Evolutionary conservation across 2,329 filamentous ascomycete species (phyloP).

Genomic region (Penicillium sp.): DNA sequence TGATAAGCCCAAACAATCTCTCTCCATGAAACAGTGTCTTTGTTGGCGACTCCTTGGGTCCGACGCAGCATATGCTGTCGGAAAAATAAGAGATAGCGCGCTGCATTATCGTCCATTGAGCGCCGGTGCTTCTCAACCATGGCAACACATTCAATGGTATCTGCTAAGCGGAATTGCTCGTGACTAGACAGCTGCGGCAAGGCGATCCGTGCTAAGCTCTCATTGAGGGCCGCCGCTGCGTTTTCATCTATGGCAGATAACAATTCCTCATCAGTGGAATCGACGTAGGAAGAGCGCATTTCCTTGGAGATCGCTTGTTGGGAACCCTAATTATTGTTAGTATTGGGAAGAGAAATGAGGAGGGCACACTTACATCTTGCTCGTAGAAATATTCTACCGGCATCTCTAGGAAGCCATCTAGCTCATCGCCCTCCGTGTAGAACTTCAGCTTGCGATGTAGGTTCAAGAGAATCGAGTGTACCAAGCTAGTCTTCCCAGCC

Average conservation of each 20-base stretch:
- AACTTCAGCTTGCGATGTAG: slow-evolving; percentile 73
- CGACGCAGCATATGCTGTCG: slow-evolving; percentile 67
- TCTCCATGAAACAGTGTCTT: slow-evolving; percentile 54
- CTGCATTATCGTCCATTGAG: slow-evolving; percentile 83
- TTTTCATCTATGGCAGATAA: slow-evolving; percentile 61
- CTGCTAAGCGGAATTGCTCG: slow-evolving; percentile 75
- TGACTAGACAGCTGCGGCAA: slow-evolving; percentile 72
- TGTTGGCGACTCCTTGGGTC: slow-evolving; percentile 50
- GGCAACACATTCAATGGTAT: slow-evolving; percentile 75
- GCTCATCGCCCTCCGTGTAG: slow-evolving; percentile 66
- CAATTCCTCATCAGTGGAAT: slow-evolving; percentile 46
- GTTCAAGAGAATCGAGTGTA: slow-evolving; percentile 62
- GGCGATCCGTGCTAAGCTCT: slow-evolving; percentile 64
- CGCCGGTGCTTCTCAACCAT: slow-evolving; percentile 77
- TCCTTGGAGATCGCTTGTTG: slow-evolving; percentile 42
- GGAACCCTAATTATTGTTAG: slow-evolving; percentile 26
- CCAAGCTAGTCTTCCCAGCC: slow-evolving; percentile 62
- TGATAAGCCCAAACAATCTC: slow-evolving; percentile 42
- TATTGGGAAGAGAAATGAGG: slow-evolving; percentile 10
- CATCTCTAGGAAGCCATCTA: slow-evolving; percentile 68
- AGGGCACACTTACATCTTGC: slow-evolving; percentile 32
- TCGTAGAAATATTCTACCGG: slow-evolving; percentile 42
- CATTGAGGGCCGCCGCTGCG: slow-evolving; percentile 61
- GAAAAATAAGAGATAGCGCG: slow-evolving; percentile 79
- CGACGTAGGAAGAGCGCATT: slow-evolving; percentile 44